Evolutionary conservation across 2,329 filamentous ascomycete species (phyloP), one percentile per base, ranked within the genome.

Genomic region (Fusarium sp.): DNA sequence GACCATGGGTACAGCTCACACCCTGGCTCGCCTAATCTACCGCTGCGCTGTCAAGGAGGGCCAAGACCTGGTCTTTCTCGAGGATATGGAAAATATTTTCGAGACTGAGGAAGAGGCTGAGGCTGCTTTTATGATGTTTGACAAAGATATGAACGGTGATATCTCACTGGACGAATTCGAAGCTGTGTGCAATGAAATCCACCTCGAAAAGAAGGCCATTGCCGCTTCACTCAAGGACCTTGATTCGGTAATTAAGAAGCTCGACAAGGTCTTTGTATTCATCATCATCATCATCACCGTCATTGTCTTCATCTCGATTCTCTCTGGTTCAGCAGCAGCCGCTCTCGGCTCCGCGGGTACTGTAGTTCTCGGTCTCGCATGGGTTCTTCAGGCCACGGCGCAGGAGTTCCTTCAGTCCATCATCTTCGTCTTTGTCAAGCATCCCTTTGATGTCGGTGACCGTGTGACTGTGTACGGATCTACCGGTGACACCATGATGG

Each of bases 401-500:
- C 94, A 97, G 75, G 95, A 98, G 75, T 97, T 98, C 71, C 83
- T 97, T 4, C 94, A 97, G 80, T 97, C 94, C 11, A 88, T 95
- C 75, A 92, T 97, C 71, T 97, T 97, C 76, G 94, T 97, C 70
- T 97, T 97, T 72, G 90, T 97, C 80, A 97, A 97, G 82, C 95
- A 98, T 76, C 95, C 95, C 1, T 98, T 97, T 72, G 95, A 98
- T 77, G 94, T 97, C 6, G 95, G 95, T 53, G 95, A 98, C 77
- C 90, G 95, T 72, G 93, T 98, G 9, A 93, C 91, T 2, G 88
- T 98, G 20, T 97, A 97, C 74, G 94, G 94, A 53, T 96, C 94
- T 72, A 93, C 93, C 1, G 95, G 95, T 63, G 85, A 89, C n/a
- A 77, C 85, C 17, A 85, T 93, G 75, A 87, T 86, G 35, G 94